Base-by-base conservation (phyloP, 805 yeast genomes). In the Monosporozyma aerobia region DNA sequence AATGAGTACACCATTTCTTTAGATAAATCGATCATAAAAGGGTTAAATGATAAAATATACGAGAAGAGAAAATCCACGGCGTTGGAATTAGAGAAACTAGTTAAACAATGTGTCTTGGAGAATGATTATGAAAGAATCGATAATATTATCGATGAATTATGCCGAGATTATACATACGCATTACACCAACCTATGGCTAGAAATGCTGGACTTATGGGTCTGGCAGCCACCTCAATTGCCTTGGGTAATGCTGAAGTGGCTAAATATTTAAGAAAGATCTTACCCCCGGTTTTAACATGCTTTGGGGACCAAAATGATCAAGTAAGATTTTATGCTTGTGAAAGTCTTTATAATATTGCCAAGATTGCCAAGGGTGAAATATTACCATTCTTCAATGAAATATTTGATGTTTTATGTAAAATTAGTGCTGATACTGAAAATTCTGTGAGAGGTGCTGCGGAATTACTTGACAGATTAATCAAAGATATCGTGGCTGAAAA, bases 301-400 rank as follows among this genome's bases (percentile, higher is more conserved):
- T 94, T 94, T 67, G 92, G 95, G 49, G 99, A 94, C 63, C 96
- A 94, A 55, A 97, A 94, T 67, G 92, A 96, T n/a, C 80, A 95
- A 59, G 99, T 94, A 8, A 77, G 99, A 51, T 94, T 94, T 63
- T 94, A 90, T 67, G 97, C 99, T 0, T 94, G 98, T 71, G 99
- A 94, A 64, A 85, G 95, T 48, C 75, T 94, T 55, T 94, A 94
- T 69, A 94, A 94, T 69, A 90, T 94, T 47, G 96, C 98, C 47
- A 94, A 94, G 64, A 95, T 94, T 22, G 96, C 98, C 3, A 82
- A 95, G 59, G 98, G 98, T 30, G 98, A 94, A 69, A 87, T 94
- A 23, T 73, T 94, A 55, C 73, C 86, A 11, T 90, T 88, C 66
- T 94, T 94, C 75, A 94, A 92, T 69, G 98, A 94, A 69, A 85